Evolutionary conservation across 331 rosid species (phyloP).

Genomic region (Quercus lobata): DNA sequence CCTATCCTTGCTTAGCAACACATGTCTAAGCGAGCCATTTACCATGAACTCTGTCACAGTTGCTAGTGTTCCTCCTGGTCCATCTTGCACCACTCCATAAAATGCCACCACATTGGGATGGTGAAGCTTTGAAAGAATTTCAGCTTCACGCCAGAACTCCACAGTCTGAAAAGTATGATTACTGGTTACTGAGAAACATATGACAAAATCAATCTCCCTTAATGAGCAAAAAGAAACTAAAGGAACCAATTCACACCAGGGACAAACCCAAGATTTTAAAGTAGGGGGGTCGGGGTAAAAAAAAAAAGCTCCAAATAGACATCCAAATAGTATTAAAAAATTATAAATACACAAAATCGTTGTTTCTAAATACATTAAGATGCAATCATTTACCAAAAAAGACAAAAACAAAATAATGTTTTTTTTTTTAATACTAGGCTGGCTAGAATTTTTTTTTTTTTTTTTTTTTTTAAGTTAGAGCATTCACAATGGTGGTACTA

Average conservation of each 20-base stretch:
- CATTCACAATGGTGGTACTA: too few relatives aligned
- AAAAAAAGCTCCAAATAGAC: too few relatives aligned
- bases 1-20: constrained; percentile 55
- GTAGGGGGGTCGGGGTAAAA: too few relatives aligned
- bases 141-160: constrained; percentile 80
- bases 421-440: too few relatives aligned
- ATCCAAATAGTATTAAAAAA: too few relatives aligned
- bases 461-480: too few relatives aligned
- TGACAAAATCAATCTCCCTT: neutral
- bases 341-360: too few relatives aligned
- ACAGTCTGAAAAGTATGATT: constrained; percentile 15
- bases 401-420: too few relatives aligned
- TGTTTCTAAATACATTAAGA: too few relatives aligned
- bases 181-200: neutral
- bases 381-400: too few relatives aligned
- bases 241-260: neutral
- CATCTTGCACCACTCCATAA: constrained; percentile 85
- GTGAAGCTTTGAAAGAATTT: constrained; percentile 70
- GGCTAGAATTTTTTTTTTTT: too few relatives aligned
- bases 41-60: constrained; percentile 90
- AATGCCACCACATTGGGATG: constrained; percentile 89
- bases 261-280: neutral
- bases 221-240: neutral
- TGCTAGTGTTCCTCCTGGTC: constrained; percentile 84
- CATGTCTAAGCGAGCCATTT: constrained; percentile 82